Evolutionary conservation across 2,329 filamentous ascomycete species (phyloP).

Genomic region (Cordyceps cateniannulata): DNA sequence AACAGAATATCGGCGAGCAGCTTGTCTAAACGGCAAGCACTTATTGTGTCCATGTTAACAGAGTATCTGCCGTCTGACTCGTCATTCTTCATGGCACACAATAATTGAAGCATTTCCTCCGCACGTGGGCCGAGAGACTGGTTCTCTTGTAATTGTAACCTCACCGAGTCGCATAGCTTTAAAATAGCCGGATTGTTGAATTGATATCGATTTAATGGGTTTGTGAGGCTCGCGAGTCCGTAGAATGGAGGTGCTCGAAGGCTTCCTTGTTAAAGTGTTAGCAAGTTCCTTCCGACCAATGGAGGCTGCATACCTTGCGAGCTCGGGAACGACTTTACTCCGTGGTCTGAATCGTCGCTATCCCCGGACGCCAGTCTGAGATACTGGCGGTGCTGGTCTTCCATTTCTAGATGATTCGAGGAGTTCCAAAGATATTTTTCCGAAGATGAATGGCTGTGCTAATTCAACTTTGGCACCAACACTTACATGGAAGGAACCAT

Average conservation of each 20-base stretch:
- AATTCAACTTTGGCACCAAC: no score
- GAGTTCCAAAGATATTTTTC: not conserved
- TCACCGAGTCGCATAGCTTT: constrained; percentile 36
- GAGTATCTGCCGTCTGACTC: constrained; percentile 28
- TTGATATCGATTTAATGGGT: constrained; percentile 6
- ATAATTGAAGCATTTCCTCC: constrained; percentile 32
- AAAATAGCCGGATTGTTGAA: constrained; percentile 21
- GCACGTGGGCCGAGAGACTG: constrained; percentile 26
- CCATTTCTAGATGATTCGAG: not conserved
- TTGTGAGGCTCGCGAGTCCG: constrained; percentile 2
- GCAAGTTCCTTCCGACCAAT: not conserved
- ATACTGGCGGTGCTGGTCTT: not conserved
- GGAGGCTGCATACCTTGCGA: not conserved
- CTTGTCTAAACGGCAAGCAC: constrained; percentile 35
- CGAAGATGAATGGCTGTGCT: no score
- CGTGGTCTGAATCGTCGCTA: not conserved
- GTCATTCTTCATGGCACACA: constrained; percentile 32
- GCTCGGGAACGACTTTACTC: not conserved
- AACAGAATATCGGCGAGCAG: constrained; percentile 34
- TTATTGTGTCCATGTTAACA: constrained; percentile 34
- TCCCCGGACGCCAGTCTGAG: not conserved
- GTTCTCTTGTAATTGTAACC: constrained; percentile 27
- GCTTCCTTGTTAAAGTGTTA: not conserved
- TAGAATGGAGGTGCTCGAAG: not conserved
- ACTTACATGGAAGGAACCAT: no score